Conservation (phyloP, 768 basidiomycete species). For the Pleurotus sapidus region DNA sequence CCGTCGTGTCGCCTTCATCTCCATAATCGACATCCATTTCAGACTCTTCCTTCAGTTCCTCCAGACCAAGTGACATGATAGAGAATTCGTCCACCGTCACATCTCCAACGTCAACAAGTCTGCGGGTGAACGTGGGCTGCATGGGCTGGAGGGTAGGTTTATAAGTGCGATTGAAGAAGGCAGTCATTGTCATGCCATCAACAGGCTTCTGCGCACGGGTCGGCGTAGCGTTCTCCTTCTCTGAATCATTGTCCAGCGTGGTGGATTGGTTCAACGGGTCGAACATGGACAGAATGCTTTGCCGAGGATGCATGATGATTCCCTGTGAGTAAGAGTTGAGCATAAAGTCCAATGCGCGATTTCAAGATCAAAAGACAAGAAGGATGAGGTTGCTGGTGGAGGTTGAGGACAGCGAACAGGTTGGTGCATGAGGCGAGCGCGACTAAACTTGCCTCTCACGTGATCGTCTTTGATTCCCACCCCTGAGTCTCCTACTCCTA, state of each 20-base stretch:
- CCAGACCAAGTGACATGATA: conserved; percentile 28
- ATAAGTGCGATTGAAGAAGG: conserved; percentile 33
- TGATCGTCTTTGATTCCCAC: neutral
- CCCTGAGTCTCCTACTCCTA: neutral
- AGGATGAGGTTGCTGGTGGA: neutral
- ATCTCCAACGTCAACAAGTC: conserved; percentile 51
- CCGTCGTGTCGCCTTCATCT: conserved; percentile 25
- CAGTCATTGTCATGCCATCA: conserved; percentile 23
- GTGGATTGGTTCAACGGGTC: conserved; percentile 39
- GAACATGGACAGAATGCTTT: conserved; percentile 47
- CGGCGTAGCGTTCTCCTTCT: conserved; percentile 45
- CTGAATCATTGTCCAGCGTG: conserved; percentile 25
- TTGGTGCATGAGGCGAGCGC: neutral
- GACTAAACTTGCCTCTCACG: neutral
- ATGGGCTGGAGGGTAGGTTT: conserved; percentile 22
- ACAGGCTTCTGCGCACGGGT: conserved; percentile 9
- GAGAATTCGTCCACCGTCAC: conserved; percentile 37
- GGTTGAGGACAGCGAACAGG: neutral
- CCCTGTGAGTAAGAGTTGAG: too few relatives aligned
- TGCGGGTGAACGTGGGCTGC: conserved; percentile 27
- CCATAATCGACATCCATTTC: conserved; percentile 14
- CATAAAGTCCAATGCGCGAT: too few relatives aligned
- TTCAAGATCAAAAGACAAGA: neutral
- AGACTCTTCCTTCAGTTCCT: conserved; percentile 28
- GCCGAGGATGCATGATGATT: conserved; percentile 27